Base-by-base conservation (phyloP, 2,329 filamentous ascomycete genomes). In the Aspergillus tanneri region DNA sequence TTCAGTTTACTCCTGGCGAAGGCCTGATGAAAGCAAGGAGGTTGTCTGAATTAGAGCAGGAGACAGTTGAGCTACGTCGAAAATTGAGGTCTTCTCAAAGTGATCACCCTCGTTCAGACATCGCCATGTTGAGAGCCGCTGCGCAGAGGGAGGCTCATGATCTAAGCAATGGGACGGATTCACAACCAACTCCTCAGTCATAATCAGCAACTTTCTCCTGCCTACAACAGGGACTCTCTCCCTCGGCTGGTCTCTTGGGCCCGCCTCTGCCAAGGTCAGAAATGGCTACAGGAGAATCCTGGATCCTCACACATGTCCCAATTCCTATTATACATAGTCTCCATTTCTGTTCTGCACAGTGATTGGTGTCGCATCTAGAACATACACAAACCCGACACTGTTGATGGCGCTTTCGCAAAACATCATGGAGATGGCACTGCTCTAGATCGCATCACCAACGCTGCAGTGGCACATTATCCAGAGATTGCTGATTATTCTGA, bases 341-440 rank as follows among this genome's bases (percentile, higher is more conserved):
- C 84, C 85, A 3, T 76, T 96, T 11, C 79, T 96, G 1, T 95
- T 95, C 70, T 96, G 90, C 90, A 81, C 87, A 39, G 86, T 74
- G 5, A 60, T 72, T 11, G 64, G 66, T 2, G 64, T 69, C 8
- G 63, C 64, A 11, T 70, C 66, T 47, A 61, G 71, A 7, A 64
- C 64, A 3, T 74, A 70, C 43, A 35, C 58, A 1, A 72, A 74
- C 37, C 71, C 70, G 2, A 73, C 70, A 0, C 41, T 73, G 8
- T 51, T 70, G 5, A 61, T 55, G 2, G 66, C 67, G 1, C 52
- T 74, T 5, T 58, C 65, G 3, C 57, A 60, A 11, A 66, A 61
- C 28, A 59, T 73, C 4, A 52, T 61, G 0, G 64, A 69, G n/a
- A 62, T 71, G 62, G 67, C 67, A 1, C 60, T 73, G 9, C 47